Evolutionary conservation across 768 basidiomycete genomes (phyloP).

Genomic region (Suillus tomentosus): DNA sequence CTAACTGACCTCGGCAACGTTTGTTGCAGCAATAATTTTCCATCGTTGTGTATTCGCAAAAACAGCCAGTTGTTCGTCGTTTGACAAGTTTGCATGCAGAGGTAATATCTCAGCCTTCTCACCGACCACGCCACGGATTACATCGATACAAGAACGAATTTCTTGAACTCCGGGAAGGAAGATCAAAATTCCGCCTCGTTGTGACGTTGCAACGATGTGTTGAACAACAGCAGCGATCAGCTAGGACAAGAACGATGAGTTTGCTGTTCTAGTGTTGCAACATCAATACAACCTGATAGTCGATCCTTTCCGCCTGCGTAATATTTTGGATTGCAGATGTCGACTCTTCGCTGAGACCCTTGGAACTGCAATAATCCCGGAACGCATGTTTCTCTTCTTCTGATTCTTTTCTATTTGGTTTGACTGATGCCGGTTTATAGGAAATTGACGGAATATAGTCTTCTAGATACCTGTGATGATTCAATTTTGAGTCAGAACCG

Average conservation of each 20-base stretch:
- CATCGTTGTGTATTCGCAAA: constrained; percentile 65
- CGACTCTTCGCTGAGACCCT: constrained; percentile 53
- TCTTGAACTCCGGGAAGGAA: constrained; percentile 93
- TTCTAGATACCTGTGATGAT: constrained; percentile 72
- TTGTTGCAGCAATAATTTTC: constrained; percentile 89
- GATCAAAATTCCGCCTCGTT: constrained; percentile 72
- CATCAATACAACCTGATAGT: constrained; percentile 59
- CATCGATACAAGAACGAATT: constrained; percentile 75
- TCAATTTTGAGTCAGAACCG: background rate
- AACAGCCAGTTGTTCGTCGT: constrained; percentile 77
- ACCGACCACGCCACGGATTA: constrained; percentile 41
- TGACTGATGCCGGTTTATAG: constrained; percentile 52
- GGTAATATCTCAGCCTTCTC: constrained; percentile 61
- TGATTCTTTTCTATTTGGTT: constrained; percentile 29
- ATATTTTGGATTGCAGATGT: constrained; percentile 63
- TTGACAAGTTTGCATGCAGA: constrained; percentile 87
- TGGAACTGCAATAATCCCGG: constrained; percentile 48
- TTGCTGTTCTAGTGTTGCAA: background rate
- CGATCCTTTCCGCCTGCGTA: constrained; percentile 62
- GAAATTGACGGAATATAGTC: constrained; percentile 62
- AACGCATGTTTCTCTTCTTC: constrained; percentile 45
- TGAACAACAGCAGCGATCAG: constrained; percentile 67
- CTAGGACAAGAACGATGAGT: constrained; percentile 32
- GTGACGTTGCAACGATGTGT: constrained; percentile 55
- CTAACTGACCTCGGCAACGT: constrained; percentile 77